Percentiles rank a stretch among this genome's conserved stretches.
Evolutionary conservation across 352 stramenopile species (phyloP).

Genomic region (Pythium volutum): DNA sequence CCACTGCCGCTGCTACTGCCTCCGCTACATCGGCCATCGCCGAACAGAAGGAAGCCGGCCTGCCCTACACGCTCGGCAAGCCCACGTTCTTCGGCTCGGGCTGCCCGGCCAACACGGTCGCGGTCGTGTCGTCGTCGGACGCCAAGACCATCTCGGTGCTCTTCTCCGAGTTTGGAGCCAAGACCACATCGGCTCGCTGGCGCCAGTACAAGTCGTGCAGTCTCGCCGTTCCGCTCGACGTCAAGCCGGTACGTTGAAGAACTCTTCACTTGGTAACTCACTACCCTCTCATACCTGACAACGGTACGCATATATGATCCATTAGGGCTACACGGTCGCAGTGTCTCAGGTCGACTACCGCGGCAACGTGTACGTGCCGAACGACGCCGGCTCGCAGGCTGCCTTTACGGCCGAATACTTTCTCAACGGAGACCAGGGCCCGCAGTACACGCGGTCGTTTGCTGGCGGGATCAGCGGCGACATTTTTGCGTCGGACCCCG

Average conservation of each 20-base stretch:
- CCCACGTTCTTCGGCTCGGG: slow-evolving; percentile 34
- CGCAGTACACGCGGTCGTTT: slow-evolving; percentile 30
- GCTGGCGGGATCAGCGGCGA: slow-evolving; percentile 33
- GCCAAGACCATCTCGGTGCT: slow-evolving; percentile 34
- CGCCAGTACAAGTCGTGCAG: slow-evolving; percentile 37
- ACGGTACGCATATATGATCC: background rate
- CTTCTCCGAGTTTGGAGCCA: slow-evolving; percentile 29
- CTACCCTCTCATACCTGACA: no score
- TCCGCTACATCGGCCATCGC: background rate
- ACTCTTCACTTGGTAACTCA: no score
- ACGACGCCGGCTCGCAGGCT: slow-evolving; percentile 27
- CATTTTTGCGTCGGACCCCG: slow-evolving; percentile 19
- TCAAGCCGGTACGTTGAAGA: slow-evolving; percentile 17
- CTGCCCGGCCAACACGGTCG: slow-evolving; percentile 28
- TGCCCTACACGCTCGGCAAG: slow-evolving; percentile 19
- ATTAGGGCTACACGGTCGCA: slow-evolving; percentile 18
- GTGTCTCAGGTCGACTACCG: slow-evolving; percentile 46
- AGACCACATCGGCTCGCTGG: slow-evolving; percentile 23
- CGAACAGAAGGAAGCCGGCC: background rate
- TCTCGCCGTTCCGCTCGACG: slow-evolving; percentile 39
- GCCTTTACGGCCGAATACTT: slow-evolving; percentile 53
- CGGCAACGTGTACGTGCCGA: slow-evolving; percentile 38
- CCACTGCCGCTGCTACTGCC: background rate
- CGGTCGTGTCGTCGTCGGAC: slow-evolving; percentile 25
- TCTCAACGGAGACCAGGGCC: slow-evolving; percentile 39